Evolutionary conservation across 2,329 filamentous ascomycete genomes (phyloP), one percentile per base, ranked within the genome.

Genomic region (Blastomyces parvus): DNA sequence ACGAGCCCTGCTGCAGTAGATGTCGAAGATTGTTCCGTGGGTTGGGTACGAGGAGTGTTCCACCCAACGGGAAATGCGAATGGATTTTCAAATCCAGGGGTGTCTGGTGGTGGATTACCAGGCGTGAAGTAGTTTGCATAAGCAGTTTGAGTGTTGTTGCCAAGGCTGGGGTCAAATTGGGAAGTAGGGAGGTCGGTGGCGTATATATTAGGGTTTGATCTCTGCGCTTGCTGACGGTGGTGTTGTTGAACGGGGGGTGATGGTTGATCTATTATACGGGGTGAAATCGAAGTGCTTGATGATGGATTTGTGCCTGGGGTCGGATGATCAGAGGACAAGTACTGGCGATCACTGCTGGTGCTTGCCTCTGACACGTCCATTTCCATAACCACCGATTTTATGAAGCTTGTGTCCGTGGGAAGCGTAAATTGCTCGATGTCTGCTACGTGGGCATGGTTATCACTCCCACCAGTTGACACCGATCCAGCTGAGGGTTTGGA

Each of bases 281-380:
- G 71, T 0, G 73, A 72, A 60, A 72, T 72, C 17, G 74, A 74
- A 2, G 69, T 72, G 55, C 74, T 76, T 25, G 74, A 74, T 6
- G 72, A 75, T 27, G 74, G 74, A 57, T 74, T 62, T 2, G 74
- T 75, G 7, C 71, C 72, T 14, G 75, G 73, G 5, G 73, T 75
- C 13, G 73, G 70, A 44, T 76, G 72, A 44, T 74, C 73, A 3
- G 74, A 75, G 7, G 66, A 67, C 50, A 71, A 68, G n/a, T 69
- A 67, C 36, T 66, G 71, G 42, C 67, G 68, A 25, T 75, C 74
- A 48, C 70, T 72, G 25, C 57, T 55, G 50, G 68, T 62, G 33
- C 70, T 70, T 22, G 70, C 70, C 36, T 72, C 72, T 17, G 73
- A 69, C 36, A 72, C 64, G 14, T 75, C 72, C 66, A 76, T 72